Percentiles rank a stretch among this genome's conserved stretches.
Conservation (phyloP, 805 yeast genomes). For the Nakazawaea populi region DNA sequence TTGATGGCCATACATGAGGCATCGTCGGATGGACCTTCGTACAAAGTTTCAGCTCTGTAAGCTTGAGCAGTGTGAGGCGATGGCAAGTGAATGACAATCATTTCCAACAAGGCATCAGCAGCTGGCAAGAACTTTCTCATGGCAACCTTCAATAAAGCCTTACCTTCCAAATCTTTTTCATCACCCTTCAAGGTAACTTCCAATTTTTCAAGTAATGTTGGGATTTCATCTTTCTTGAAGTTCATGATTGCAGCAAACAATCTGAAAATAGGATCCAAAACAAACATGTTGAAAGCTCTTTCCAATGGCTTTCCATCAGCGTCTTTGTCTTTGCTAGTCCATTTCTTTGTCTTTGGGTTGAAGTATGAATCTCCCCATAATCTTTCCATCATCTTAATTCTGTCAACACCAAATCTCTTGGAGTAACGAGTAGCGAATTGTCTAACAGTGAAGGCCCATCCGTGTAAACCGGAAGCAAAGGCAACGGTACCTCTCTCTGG, state of each 20-base stretch:
- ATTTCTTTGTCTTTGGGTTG: conserved; percentile 99
- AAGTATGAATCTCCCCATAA: conserved; percentile 99
- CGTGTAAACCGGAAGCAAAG: conserved; percentile 99
- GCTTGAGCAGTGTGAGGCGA: conserved; percentile 99
- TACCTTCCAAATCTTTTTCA: conserved; percentile 98
- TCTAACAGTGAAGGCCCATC: conserved; percentile 99
- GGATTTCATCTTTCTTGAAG: conserved; percentile 97
- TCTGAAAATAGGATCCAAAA: conserved; percentile 98
- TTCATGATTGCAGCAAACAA: conserved; percentile 96
- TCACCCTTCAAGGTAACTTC: conserved; percentile 92
- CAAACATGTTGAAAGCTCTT: conserved; percentile 99
- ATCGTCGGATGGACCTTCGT: conserved; percentile 98
- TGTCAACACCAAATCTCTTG: conserved; percentile 99
- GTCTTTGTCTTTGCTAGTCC: conserved; percentile 95
- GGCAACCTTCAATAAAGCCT: conserved; percentile 95
- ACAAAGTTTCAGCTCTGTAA: conserved; percentile 98
- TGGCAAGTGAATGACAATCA: conserved; percentile 97
- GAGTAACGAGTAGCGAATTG: conserved; percentile 97
- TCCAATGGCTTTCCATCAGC: conserved; percentile 93
- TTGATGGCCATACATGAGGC: conserved; percentile 86
- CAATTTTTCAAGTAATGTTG: conserved; percentile 85
- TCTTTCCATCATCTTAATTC: conserved; percentile 96
- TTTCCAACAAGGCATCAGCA: conserved; percentile 98
- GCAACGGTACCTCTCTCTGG: conserved; percentile 99
- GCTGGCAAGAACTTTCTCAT: conserved; percentile 99